These are phyloP conservation scores for Albophoma yamanashiensis DNA, from an alignment of 2,329 filamentous ascomycete genomes.

Conservation along the genomic window DNA sequence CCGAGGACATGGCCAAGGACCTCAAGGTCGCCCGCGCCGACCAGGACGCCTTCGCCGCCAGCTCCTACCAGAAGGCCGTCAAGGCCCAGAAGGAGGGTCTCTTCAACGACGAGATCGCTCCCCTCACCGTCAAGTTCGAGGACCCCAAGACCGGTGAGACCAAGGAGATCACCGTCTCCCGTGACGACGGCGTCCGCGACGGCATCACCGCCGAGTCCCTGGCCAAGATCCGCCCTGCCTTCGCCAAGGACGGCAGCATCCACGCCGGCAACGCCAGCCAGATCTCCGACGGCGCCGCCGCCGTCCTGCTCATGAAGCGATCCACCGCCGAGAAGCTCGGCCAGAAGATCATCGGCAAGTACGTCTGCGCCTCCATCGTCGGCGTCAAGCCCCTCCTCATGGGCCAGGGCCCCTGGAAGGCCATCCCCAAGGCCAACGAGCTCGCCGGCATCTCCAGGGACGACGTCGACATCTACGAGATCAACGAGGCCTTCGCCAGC, in stretches of 20 bases:
- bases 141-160: conserved; percentile 85
- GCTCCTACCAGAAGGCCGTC: conserved; percentile 81
- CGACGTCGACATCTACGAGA: conserved; percentile 95
- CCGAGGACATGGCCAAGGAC: conserved; percentile 90
- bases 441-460: conserved; percentile 79
- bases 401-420: conserved; percentile 92
- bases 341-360: conserved; percentile 87
- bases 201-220: conserved; percentile 82
- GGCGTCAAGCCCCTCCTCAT: conserved; percentile 90
- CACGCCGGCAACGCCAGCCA: conserved; percentile 95
- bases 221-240: conserved; percentile 83
- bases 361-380: conserved; percentile 72
- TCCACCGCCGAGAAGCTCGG: conserved; percentile 80
- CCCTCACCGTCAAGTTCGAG: conserved; percentile 75
- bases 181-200: conserved; percentile 78
- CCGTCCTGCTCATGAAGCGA: conserved; percentile 91
- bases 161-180: conserved; percentile 70
- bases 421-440: conserved; percentile 83
- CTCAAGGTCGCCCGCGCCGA: conserved; percentile 57
- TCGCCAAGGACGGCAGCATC: conserved; percentile 84
- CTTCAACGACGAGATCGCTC: conserved; percentile 84
- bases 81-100: conserved; percentile 81
- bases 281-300: conserved; percentile 90
- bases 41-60: conserved; percentile 92
- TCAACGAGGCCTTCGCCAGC: conserved; percentile 96